A percentile compares a stretch with the other conserved stretches of the same genome.
phyloP scores from a whole-genome alignment of 495 filamentous ascomycete genomes.

The Penicillium canariense region DNA sequence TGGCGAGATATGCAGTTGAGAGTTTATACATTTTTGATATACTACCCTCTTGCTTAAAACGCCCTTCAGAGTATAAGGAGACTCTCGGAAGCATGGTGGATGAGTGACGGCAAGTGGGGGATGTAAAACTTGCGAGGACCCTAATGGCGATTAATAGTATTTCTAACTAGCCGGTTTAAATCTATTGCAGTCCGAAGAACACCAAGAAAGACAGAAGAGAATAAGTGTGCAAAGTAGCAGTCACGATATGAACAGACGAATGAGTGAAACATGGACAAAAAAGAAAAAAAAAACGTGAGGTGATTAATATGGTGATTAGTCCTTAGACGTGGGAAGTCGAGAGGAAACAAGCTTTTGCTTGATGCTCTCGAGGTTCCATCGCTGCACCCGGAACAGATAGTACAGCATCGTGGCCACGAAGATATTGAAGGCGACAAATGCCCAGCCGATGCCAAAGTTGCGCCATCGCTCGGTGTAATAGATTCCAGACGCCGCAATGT shows the following conservation, averaged over 20 bases:
- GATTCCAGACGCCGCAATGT: conserved; percentile 32
- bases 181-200: background rate
- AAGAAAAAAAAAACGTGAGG: background rate
- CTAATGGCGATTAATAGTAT: background rate
- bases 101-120: no score
- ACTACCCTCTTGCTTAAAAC: no score
- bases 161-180: no score
- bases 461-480: conserved; percentile 35
- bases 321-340: background rate
- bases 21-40: no score
- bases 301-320: background rate
- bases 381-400: conserved; percentile 47
- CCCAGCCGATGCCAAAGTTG: conserved; percentile 54
- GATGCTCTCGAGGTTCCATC: conserved; percentile 24
- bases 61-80: no score
- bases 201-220: background rate
- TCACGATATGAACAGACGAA: background rate
- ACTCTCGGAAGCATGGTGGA: no score
- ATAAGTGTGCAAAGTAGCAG: background rate
- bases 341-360: conserved; percentile 16
- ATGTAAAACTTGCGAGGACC: no score
- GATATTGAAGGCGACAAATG: conserved; percentile 49
- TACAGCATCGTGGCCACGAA: conserved; percentile 46
- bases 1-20: no score
- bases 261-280: background rate